A percentile compares a stretch with the other conserved stretches of the same genome.
These are phyloP conservation scores for Fragaria ananassa DNA, from an alignment of 306 rosid species.

Conservation along the genomic window DNA sequence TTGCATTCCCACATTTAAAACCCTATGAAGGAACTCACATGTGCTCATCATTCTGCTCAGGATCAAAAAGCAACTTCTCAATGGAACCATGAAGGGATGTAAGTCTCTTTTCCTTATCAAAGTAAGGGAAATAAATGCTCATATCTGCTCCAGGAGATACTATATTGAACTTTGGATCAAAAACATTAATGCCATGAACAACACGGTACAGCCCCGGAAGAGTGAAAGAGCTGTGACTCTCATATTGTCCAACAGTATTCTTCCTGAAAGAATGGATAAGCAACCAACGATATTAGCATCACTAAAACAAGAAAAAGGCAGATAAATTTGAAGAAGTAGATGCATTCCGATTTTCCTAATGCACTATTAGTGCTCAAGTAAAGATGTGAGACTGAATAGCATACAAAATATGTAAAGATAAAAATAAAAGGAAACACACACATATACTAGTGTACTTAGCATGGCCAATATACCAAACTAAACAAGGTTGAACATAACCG, in stretches of 20 bases:
- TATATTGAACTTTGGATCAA: conserved; percentile 96
- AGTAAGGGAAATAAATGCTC: conserved; percentile 81
- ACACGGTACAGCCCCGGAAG: conserved; percentile 91
- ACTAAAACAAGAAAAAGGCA: neutral
- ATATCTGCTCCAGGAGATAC: conserved; percentile 97
- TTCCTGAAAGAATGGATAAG: conserved; percentile 52
- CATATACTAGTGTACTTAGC: neutral
- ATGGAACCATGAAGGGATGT: conserved; percentile 76
- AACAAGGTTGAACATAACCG: neutral
- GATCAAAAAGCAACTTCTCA: conserved; percentile 60
- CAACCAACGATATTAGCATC: conserved; percentile 15
- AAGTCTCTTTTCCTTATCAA: conserved; percentile 69
- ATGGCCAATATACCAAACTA: neutral
- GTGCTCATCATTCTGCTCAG: conserved; percentile 61
- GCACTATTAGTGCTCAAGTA: neutral
- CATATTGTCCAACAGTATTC: conserved; percentile 90
- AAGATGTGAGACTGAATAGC: neutral
- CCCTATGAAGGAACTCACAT: conserved; percentile 49
- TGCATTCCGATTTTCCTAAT: neutral
- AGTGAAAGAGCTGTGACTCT: conserved; percentile 85
- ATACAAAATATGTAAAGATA: neutral
- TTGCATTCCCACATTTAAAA: neutral
- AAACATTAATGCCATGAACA: conserved; percentile 92
- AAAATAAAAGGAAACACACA: neutral
- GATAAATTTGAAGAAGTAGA: neutral